Percentiles rank a stretch among this genome's conserved stretches.
Conservation (phyloP, 108 stramenopile genomes). For the Pseudonitzschia delicatissima region DNA sequence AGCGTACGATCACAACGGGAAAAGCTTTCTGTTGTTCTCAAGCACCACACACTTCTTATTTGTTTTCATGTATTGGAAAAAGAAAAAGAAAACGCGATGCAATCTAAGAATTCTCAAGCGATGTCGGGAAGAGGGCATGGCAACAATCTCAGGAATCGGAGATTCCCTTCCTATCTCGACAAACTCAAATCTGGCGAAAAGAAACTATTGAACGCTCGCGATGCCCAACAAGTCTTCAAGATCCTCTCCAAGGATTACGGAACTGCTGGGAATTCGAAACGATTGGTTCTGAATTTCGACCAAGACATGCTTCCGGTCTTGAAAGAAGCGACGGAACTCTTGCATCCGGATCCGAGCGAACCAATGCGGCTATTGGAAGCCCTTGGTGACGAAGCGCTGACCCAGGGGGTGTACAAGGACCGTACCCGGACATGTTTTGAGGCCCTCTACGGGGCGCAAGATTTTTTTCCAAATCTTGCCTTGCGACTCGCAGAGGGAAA, state of each 20-base stretch:
- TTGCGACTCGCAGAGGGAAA: not conserved
- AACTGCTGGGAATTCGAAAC: not conserved
- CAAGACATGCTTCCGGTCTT: not conserved
- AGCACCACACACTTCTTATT: too few relatives aligned
- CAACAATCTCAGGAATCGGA: not conserved
- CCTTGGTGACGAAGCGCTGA: constrained; percentile 1
- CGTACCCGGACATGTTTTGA: not conserved
- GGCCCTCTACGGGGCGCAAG: not conserved
- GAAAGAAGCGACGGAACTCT: not conserved
- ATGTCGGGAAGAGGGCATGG: too few relatives aligned
- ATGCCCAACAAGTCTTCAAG: not conserved
- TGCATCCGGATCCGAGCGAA: not conserved
- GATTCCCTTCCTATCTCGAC: not conserved
- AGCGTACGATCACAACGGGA: too few relatives aligned
- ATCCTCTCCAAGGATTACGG: not conserved
- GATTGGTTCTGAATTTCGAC: not conserved
- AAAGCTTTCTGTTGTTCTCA: too few relatives aligned
- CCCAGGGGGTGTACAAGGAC: constrained; percentile 2
- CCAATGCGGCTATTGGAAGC: not conserved
- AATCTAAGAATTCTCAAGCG: too few relatives aligned
- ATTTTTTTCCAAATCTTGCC: not conserved
- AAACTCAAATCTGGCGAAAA: constrained; percentile 5
- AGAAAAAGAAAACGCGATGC: too few relatives aligned
- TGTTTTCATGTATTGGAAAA: too few relatives aligned
- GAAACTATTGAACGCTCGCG: not conserved